These are phyloP conservation scores for Jamesozyma lodderae DNA, from an alignment of 805 yeast genomes.

Conservation along the genomic window DNA sequence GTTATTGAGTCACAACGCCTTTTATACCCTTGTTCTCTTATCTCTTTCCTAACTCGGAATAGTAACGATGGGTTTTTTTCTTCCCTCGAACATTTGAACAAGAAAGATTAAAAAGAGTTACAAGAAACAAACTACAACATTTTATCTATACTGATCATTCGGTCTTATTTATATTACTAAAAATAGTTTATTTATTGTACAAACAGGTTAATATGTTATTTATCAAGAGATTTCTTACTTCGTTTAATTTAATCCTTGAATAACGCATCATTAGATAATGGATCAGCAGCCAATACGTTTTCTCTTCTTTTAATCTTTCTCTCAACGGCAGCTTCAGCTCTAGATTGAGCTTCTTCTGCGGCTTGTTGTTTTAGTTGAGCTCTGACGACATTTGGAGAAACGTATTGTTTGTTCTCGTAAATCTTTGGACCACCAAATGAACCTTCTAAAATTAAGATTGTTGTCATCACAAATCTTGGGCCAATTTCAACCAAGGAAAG, in stretches of 20 bases:
- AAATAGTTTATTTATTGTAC: no score
- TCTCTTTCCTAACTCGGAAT: no score
- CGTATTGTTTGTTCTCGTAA: conserved; percentile 93
- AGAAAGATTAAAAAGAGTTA: no score
- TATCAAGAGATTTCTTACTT: no score
- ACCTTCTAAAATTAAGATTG: conserved; percentile 87
- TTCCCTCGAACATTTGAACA: no score
- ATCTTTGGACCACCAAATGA: conserved; percentile 97
- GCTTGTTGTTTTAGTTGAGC: conserved; percentile 75
- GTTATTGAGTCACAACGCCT: neutral
- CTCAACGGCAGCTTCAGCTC: conserved; percentile 72
- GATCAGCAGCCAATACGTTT: conserved; percentile 67
- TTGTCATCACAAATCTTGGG: conserved; percentile 89
- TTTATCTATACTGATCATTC: no score
- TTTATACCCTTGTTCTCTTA: neutral
- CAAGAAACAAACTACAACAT: no score
- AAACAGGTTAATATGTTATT: no score
- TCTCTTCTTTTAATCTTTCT: conserved; percentile 71
- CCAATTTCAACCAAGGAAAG: conserved; percentile 87
- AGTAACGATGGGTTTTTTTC: no score
- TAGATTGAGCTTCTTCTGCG: conserved; percentile 66
- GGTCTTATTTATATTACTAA: no score
- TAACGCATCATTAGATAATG: conserved; percentile 67
- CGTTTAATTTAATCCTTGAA: no score
- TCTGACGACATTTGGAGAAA: conserved; percentile 90